Percentiles rank a stretch among this genome's conserved stretches.
These are phyloP conservation scores for Tillandsia leiboldiana DNA, from an alignment of 176 grass and related monocot species.

Conservation along the genomic window DNA sequence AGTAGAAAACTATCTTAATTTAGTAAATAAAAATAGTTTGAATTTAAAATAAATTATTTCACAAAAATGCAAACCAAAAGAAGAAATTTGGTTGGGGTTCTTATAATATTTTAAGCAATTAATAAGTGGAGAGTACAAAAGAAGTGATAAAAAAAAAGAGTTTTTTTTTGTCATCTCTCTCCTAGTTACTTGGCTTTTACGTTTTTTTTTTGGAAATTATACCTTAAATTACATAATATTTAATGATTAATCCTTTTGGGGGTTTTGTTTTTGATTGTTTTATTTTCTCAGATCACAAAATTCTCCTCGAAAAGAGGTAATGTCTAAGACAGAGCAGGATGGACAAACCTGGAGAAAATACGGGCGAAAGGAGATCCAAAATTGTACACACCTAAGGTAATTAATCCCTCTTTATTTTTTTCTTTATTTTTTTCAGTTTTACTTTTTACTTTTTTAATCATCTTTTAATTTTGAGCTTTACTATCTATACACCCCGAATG, in stretches of 20 bases:
- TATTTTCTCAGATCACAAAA: conserved; percentile 32
- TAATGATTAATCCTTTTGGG: neutral
- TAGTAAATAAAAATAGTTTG: no score
- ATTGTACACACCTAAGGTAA: conserved; percentile 33
- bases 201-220: neutral
- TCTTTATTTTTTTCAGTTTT: neutral
- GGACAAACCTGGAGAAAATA: conserved; percentile 75
- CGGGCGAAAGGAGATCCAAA: conserved; percentile 68
- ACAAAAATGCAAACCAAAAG: no score
- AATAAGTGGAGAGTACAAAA: neutral
- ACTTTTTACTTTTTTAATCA: neutral
- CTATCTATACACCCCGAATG: no score
- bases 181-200: neutral
- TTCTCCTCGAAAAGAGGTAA: conserved; percentile 11
- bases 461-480: no score
- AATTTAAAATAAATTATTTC: no score
- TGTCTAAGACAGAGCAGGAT: conserved; percentile 27
- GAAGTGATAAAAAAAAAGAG: neutral
- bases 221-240: neutral
- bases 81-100: no score
- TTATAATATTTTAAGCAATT: no score
- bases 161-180: neutral
- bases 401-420: neutral
- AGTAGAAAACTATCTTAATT: no score
- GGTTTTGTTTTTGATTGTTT: neutral